Conservation (phyloP, 331 rosid genomes). For the Rhamnella rubrinervis region DNA sequence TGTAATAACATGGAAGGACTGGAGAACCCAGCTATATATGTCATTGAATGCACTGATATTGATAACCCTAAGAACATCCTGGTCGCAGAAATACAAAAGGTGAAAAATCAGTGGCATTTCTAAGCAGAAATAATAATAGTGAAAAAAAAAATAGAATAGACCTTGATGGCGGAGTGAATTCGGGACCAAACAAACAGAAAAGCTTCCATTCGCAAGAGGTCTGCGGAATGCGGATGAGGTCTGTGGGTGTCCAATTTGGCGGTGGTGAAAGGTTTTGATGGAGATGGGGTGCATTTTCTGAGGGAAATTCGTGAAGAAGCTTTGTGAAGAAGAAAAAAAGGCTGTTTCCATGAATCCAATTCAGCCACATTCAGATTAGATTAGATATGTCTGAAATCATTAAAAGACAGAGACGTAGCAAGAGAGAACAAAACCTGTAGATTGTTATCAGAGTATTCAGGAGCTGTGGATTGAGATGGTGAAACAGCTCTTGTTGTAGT, state of each 20-base stretch:
- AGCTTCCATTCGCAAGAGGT: conserved; percentile 44
- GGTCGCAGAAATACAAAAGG: conserved; percentile 9
- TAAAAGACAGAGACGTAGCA: too few species aligned
- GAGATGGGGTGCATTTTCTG: conserved; percentile 44
- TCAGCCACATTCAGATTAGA: not conserved
- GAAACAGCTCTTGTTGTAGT: not conserved
- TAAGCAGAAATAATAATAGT: not conserved
- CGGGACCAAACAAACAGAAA: conserved; percentile 63
- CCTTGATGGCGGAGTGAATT: conserved; percentile 74
- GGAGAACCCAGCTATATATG: conserved; percentile 63
- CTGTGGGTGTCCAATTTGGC: conserved; percentile 38
- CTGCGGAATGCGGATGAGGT: conserved; percentile 27
- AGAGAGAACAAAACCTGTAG: conserved; percentile 12
- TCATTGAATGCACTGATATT: conserved; percentile 54
- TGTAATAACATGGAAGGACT: conserved; percentile 50
- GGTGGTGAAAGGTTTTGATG: conserved; percentile 29
- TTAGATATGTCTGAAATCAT: too few species aligned
- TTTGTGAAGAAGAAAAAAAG: conserved; percentile 74
- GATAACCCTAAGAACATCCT: conserved; percentile 65
- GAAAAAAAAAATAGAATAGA: not conserved
- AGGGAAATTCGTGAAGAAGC: conserved; percentile 46
- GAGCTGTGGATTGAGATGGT: not conserved
- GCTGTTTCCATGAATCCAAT: conserved; percentile 30
- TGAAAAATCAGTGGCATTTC: not conserved
- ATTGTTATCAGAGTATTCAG: conserved; percentile 1